phyloP scores from a whole-genome alignment of 345 rosid species.

The Arabidopsis arenosa region DNA sequence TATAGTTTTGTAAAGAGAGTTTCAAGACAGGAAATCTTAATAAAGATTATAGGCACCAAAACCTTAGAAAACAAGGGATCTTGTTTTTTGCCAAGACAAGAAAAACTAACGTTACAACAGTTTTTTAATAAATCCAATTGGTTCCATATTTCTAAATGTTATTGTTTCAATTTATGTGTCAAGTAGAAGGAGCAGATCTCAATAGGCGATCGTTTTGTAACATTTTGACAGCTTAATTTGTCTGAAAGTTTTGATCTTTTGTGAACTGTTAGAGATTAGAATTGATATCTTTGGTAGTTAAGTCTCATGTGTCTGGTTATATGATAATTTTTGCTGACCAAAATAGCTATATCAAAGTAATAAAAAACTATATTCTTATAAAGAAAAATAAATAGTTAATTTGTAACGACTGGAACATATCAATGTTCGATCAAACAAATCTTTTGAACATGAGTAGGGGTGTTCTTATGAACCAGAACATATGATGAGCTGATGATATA shows the following conservation, averaged over 20 bases:
- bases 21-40: conserved; percentile 36
- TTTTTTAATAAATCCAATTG: conserved; percentile 2
- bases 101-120: background rate
- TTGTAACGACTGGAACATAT: conserved; percentile 9
- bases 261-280: conserved; percentile 36
- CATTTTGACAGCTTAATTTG: conserved; percentile 41
- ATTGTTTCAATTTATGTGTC: conserved; percentile 12
- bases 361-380: background rate
- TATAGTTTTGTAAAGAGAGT: conserved; percentile 2
- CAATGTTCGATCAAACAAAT: conserved; percentile 23
- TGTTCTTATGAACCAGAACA: conserved; percentile 13
- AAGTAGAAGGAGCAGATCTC: conserved; percentile 29
- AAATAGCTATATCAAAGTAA: conserved; percentile 15
- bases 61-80: conserved; percentile 5
- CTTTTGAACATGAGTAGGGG: conserved; percentile 5
- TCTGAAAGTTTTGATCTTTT: conserved; percentile 32
- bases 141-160: conserved; percentile 8
- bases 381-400: background rate
- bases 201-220: conserved; percentile 6
- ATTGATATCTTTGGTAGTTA: conserved; percentile 3
- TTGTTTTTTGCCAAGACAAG: conserved; percentile 7
- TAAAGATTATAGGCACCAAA: conserved; percentile 36
- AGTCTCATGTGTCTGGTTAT: conserved; percentile 24
- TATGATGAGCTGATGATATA: background rate
- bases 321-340: conserved; percentile 7